Evolutionary conservation across 345 rosid genomes (phyloP), one percentile per base, ranked within the genome.

Genomic region (Sisymbrium irio): DNA sequence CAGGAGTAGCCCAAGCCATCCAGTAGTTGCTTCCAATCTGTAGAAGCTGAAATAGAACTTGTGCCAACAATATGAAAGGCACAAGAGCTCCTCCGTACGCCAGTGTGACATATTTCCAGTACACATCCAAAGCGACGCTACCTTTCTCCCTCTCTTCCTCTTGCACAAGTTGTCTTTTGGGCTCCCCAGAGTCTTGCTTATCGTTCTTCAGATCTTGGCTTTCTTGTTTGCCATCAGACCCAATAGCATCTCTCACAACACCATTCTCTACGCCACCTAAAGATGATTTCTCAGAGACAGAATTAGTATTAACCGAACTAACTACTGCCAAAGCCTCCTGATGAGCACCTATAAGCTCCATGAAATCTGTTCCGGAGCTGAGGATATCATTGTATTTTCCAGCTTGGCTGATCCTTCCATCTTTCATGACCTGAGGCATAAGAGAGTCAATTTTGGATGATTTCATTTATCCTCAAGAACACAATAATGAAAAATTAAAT

Each of bases 121-220:
- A 91, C 2, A 88, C 86, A 41, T 55, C 62, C 71, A 86, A 83
- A 37, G 89, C 83, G 5, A 91, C 97, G 4, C 81, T 77, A 13
- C 97, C 97, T 82, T 86, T 88, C 82, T 87, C 95, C 65, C 97
- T 85, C 76, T 91, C 97, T 77, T 91, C 97, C 69, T 91, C 94
- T 80, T 85, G 87, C 67, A 91, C 80, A 62, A 91, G 77, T 67
- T 91, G 89, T 69, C 81, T 88, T 72, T 82, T 77, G 13, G 81
- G 71, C 73, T 41, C 83, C 15, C 27, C 72, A n/a, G 68, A 61
- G 41, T 84, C 85, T 51, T 75, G 71, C 15, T 67, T 80, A 77
- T 83, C 82, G 4, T 75, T 80, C 30, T 79, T 70, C 49, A 42
- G 15, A 64, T 66, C 72, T 57, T 74, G 44, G 28, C 77, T 78